These are phyloP conservation scores for Panus rudis DNA, from an alignment of 768 basidiomycete genomes.

Conservation along the genomic window DNA sequence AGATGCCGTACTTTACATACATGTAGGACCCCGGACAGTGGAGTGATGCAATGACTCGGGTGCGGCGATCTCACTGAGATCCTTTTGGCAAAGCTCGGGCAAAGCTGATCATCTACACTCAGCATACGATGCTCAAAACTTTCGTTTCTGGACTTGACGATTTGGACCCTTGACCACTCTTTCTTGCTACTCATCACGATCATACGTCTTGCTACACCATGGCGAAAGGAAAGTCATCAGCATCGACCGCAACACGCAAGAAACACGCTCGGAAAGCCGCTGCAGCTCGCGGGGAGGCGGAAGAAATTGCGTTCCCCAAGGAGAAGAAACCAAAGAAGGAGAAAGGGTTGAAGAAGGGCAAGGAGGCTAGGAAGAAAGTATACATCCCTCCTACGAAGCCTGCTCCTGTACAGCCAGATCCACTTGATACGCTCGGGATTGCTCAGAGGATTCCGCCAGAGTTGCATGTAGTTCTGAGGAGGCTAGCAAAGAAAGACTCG, in stretches of 20 bases:
- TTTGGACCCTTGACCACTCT: neutral
- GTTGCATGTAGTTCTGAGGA: constrained; percentile 72
- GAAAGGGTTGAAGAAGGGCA: constrained; percentile 46
- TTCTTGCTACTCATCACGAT: too few relatives aligned
- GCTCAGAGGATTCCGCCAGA: constrained; percentile 71
- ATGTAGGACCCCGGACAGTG: constrained; percentile 2
- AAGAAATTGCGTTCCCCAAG: constrained; percentile 21
- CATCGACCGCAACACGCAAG: constrained; percentile 81
- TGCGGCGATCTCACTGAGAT: constrained; percentile 2
- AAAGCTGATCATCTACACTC: too few relatives aligned
- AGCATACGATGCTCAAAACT: too few relatives aligned
- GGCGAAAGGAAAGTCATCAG: constrained; percentile 66
- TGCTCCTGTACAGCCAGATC: constrained; percentile 68
- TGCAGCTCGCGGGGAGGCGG: constrained; percentile 26
- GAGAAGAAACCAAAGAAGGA: constrained; percentile 43
- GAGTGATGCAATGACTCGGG: constrained; percentile 7
- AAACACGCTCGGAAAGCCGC: constrained; percentile 81
- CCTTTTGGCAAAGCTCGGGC: too few relatives aligned
- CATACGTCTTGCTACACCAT: constrained; percentile 26
- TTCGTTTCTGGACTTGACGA: neutral
- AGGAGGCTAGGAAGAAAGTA: constrained; percentile 74
- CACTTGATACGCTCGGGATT: constrained; percentile 78
- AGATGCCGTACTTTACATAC: neutral
- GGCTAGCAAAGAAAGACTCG: constrained; percentile 83
- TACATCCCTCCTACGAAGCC: constrained; percentile 87